phyloP scores from a whole-genome alignment of 2,329 filamentous ascomycete species.

The Dactylonectria macrodidyma region DNA sequence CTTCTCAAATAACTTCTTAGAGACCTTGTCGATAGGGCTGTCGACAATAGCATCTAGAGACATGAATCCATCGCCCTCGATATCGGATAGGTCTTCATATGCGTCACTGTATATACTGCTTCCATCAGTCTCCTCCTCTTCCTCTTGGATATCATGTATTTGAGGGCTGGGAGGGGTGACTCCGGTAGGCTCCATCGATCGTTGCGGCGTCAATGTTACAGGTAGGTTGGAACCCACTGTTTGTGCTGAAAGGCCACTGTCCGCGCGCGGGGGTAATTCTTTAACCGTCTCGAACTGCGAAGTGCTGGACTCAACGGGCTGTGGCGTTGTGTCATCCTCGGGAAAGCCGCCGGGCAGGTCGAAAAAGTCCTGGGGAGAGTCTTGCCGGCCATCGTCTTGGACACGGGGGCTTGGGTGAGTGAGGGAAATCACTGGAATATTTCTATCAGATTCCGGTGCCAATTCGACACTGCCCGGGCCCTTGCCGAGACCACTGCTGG shows the following conservation, averaged over 20 bases:
- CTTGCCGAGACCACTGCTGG: background rate
- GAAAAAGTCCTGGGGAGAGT: conserved; percentile 56
- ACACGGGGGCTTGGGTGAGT: conserved; percentile 60
- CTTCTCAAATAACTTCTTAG: conserved; percentile 45
- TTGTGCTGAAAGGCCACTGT: background rate
- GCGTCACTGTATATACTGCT: conserved; percentile 82
- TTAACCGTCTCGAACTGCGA: conserved; percentile 17
- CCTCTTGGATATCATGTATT: conserved; percentile 55
- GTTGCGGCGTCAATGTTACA: conserved; percentile 32
- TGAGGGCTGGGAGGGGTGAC: conserved; percentile 36
- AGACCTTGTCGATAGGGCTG: conserved; percentile 60
- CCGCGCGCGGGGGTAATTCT: background rate
- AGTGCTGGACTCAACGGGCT: conserved; percentile 17
- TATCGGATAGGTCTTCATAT: conserved; percentile 78
- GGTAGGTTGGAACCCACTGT: background rate
- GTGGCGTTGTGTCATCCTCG: conserved; percentile 50
- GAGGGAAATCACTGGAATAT: conserved; percentile 62
- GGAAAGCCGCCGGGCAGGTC: conserved; percentile 75
- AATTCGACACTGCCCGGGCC: conserved; percentile 17
- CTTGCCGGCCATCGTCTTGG: conserved; percentile 34
- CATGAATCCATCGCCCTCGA: conserved; percentile 77
- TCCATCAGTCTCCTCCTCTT: conserved; percentile 63
- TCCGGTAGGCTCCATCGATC: conserved; percentile 38
- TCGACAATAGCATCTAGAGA: conserved; percentile 82
- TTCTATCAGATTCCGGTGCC: conserved; percentile 25